Conservation (phyloP, 208 protist species). For the Crithidia sp. region DNA sequence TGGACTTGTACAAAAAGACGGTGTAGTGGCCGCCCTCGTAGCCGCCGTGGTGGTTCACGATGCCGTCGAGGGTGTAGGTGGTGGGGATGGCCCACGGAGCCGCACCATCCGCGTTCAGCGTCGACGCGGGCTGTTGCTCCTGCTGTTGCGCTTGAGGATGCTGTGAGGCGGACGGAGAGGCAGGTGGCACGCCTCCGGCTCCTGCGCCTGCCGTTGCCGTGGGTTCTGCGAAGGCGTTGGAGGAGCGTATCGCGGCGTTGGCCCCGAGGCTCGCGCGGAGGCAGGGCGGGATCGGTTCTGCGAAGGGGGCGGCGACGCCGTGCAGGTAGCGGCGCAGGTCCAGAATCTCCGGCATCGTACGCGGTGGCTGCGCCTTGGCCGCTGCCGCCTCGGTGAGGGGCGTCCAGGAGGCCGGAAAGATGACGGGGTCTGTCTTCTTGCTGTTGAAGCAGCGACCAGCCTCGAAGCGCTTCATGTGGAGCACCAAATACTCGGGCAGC, state of each 20-base stretch:
- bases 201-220: too few species aligned
- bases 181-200: not conserved
- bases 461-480: conserved; percentile 92
- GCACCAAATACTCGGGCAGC: conserved; percentile 82
- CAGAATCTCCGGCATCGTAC: conserved; percentile 51
- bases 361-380: conserved; percentile 1
- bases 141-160: not conserved
- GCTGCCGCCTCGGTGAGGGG: conserved; percentile 30
- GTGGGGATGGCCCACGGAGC: conserved; percentile 32
- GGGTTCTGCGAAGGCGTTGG: too few species aligned
- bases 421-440: conserved; percentile 85
- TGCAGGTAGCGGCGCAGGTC: conserved; percentile 71
- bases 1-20: conserved; percentile 69
- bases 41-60: conserved; percentile 88
- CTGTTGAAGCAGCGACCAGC: conserved; percentile 68
- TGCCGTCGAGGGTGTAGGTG: conserved; percentile 83
- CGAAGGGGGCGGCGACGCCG: conserved; percentile 32
- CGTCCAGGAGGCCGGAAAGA: conserved; percentile 81
- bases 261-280: not conserved
- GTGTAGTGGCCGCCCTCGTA: conserved; percentile 89
- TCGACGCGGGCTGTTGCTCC: not conserved
- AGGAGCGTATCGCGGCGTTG: not conserved
- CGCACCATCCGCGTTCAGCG: not conserved
- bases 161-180: not conserved
- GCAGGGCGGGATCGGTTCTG: conserved; percentile 29